Conservation (phyloP, 2,329 filamentous ascomycete species). For the Domatiomyces catenatus region DNA sequence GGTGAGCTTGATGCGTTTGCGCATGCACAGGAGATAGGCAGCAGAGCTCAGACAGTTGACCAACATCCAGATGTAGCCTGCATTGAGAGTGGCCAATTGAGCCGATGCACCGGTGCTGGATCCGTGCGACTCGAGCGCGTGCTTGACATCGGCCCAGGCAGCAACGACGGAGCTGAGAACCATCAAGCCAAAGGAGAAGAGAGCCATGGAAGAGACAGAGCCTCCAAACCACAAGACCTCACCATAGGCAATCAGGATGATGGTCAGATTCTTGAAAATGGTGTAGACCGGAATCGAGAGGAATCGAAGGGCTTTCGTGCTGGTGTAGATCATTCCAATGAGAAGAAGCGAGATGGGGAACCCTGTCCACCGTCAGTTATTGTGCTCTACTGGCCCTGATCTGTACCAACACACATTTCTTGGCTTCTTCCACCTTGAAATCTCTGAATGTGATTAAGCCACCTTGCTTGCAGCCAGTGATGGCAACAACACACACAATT, state of each 20-base stretch:
- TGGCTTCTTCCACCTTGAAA: constrained; percentile 80
- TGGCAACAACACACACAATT: constrained; percentile 72
- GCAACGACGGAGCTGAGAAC: constrained; percentile 87
- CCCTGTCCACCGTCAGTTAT: constrained; percentile 42
- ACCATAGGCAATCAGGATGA: constrained; percentile 95
- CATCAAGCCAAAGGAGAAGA: constrained; percentile 94
- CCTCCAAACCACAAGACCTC: constrained; percentile 98
- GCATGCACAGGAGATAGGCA: constrained; percentile 78
- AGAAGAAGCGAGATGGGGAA: constrained; percentile 91
- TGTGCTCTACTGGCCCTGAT: not conserved
- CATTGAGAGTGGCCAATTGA: constrained; percentile 76
- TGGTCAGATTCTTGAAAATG: constrained; percentile 99
- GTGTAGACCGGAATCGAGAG: constrained; percentile 97
- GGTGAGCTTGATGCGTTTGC: constrained; percentile 97
- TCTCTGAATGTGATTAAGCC: constrained; percentile 69
- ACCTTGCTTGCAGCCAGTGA: constrained; percentile 63
- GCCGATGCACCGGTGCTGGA: constrained; percentile 45
- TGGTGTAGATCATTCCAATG: constrained; percentile 98
- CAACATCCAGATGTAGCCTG: constrained; percentile 95
- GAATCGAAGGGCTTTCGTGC: constrained; percentile 87
- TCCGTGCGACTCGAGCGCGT: constrained; percentile 53
- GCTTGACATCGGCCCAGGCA: constrained; percentile 92
- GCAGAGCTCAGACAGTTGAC: constrained; percentile 93
- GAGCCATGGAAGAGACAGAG: constrained; percentile 68
- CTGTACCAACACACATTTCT: constrained; percentile 59